Conservation (phyloP, 73 alveolate species). For the Tetrahymena elliotti region DNA sequence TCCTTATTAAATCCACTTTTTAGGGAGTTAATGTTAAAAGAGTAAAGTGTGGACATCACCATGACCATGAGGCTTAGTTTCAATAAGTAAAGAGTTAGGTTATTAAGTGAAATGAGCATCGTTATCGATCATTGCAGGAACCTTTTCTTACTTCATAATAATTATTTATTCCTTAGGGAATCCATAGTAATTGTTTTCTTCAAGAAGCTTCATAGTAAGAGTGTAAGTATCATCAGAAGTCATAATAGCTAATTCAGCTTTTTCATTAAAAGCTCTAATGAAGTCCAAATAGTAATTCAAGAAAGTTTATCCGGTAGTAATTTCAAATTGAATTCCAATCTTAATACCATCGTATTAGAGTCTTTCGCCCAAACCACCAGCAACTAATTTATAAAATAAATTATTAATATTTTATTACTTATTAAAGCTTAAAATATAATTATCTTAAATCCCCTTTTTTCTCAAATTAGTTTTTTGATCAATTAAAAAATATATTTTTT, state of each 20-base stretch:
- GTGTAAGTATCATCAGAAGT: constrained; percentile 92
- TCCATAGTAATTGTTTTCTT: constrained; percentile 65
- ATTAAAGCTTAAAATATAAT: no score
- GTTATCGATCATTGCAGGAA: constrained; percentile 93
- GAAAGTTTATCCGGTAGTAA: constrained; percentile 69
- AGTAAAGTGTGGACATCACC: constrained; percentile 95
- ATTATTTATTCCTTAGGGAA: constrained; percentile 65
- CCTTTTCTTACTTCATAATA: constrained; percentile 87
- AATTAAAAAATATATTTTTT: no score
- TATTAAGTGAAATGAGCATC: constrained; percentile 77
- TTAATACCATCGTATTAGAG: constrained; percentile 94
- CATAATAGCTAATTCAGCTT: constrained; percentile 87
- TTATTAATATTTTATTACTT: neutral
- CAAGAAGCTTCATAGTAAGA: constrained; percentile 64
- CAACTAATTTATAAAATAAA: constrained; percentile 48
- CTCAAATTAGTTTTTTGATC: no score
- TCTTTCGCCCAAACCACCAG: constrained; percentile 99
- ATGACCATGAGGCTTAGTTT: constrained; percentile 96
- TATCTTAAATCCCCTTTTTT: no score
- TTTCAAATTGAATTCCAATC: constrained; percentile 85
- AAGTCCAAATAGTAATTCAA: constrained; percentile 73
- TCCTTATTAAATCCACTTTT: constrained; percentile 81
- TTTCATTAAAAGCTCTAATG: constrained; percentile 73
- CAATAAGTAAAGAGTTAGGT: constrained; percentile 56
- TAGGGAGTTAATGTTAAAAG: constrained; percentile 70